Percentiles rank a stretch among this genome's conserved stretches.
phyloP scores from a whole-genome alignment of 257 asterid species.

The Ajuga chamaepitys region DNA sequence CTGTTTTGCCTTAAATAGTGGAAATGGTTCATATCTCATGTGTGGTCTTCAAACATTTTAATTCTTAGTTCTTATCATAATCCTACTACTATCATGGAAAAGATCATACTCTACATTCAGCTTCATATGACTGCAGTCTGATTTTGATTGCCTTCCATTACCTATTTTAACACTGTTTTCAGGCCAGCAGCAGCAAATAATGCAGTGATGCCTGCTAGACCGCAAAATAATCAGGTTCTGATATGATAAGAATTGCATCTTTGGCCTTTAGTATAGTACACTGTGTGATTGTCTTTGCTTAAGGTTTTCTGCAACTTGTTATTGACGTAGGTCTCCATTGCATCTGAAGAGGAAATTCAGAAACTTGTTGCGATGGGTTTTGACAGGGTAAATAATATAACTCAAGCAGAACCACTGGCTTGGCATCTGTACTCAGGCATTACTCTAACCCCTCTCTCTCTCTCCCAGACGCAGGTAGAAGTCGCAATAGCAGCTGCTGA shows the following conservation, averaged over 20 bases:
- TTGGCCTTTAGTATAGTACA: background rate
- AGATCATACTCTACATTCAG: background rate
- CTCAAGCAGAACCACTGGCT: background rate
- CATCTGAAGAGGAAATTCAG: constrained; percentile 63
- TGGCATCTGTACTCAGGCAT: background rate
- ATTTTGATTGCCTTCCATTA: background rate
- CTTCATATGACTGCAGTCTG: background rate
- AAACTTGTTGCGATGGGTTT: constrained; percentile 96
- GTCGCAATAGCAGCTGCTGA: constrained; percentile 94
- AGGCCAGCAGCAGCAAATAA: constrained; percentile 35
- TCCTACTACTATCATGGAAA: background rate
- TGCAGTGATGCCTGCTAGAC: constrained; percentile 27
- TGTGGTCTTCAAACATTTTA: background rate
- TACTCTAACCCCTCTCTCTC: background rate
- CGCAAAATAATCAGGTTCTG: constrained; percentile 52
- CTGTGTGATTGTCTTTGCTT: background rate
- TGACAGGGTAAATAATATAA: constrained; percentile 53
- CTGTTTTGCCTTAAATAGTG: background rate
- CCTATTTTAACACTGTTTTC: constrained; percentile 19
- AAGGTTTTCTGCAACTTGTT: constrained; percentile 11
- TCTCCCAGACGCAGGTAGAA: constrained; percentile 76
- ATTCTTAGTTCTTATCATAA: background rate
- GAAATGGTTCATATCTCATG: background rate
- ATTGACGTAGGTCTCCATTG: constrained; percentile 34
- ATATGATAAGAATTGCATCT: background rate